Evolutionary conservation across 2,329 filamentous ascomycete species (phyloP), one percentile per base, ranked within the genome.

Genomic region (Claviceps sp.): DNA sequence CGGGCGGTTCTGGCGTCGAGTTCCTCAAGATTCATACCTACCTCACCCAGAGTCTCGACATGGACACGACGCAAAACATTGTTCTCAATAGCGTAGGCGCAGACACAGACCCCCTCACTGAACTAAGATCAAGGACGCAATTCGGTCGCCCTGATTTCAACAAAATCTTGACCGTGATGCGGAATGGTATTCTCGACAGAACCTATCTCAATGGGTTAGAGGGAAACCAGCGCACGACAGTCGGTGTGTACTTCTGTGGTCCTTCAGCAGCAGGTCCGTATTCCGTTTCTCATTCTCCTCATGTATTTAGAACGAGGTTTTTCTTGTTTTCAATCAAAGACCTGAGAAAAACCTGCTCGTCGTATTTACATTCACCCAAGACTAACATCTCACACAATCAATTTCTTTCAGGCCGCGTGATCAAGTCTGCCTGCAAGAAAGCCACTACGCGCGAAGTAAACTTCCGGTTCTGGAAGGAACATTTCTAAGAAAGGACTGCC

Each of bases 391-490:
- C 4, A n/a, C 34, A 38, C 9, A 14, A 24, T 37, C 18, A 34
- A 5, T 42, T 18, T 73, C 78, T 42, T 18, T 73, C 78, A 70
- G 91, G 91, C 6, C 79, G 89, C 58, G 81, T 88, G 62, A 96
- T 98, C 65, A 85, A 87, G 68, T 80, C 81, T 64, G 90, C 91
- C 16, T 86, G 87, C 59, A 86, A 85, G 63, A 67, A 74, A 50
- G 84, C 85, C 16, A 87, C 82, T 13, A 82, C 79, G 40, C 79
- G 79, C 56, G 87, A 95, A 59, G 89, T 98, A 53, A 81, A 84
- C 62, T 98, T 97, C 73, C 87, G 88, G 61, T 98, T 98, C 75
- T 98, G 93, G 93, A 98, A 98, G 74, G 93, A 98, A 70, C 91
- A 98, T 65, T 84, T 84, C 65, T 84, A 34, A 34, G 76, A 63